A percentile compares a stretch with the other conserved stretches of the same genome.
These are phyloP conservation scores for Candida morakotiae DNA, from an alignment of 805 yeast genomes.

Conservation along the genomic window DNA sequence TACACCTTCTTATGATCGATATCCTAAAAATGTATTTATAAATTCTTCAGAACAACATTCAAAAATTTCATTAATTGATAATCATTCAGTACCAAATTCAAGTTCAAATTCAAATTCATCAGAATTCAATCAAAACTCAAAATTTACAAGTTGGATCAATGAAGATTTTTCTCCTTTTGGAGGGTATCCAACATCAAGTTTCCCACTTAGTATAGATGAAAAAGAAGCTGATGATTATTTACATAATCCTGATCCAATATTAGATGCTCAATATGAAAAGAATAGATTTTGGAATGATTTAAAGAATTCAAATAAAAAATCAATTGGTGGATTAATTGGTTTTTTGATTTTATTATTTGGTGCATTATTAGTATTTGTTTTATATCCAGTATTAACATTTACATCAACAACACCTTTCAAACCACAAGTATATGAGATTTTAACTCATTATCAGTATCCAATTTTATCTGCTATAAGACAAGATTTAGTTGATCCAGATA, in stretches of 20 bases:
- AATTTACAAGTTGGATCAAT: neutral
- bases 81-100: neutral
- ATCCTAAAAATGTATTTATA: neutral
- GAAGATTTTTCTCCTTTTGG: conserved; percentile 84
- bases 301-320: conserved; percentile 59
- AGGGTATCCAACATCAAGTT: conserved; percentile 89
- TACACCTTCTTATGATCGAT: conserved; percentile 1
- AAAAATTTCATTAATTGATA: conserved; percentile 3
- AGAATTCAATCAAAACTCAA: neutral
- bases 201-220: conserved; percentile 87
- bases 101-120: neutral
- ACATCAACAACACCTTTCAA: conserved; percentile 37
- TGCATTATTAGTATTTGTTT: conserved; percentile 61
- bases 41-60: conserved; percentile 1
- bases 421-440: conserved; percentile 16
- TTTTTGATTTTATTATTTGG: conserved; percentile 55
- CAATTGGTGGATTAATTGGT: conserved; percentile 58
- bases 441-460: conserved; percentile 56
- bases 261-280: conserved; percentile 81
- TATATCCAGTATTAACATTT: conserved; percentile 80
- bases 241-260: conserved; percentile 94
- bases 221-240: conserved; percentile 92
- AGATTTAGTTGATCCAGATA: conserved; percentile 62
- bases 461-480: conserved; percentile 56
- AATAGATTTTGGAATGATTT: conserved; percentile 62